Percentiles rank a stretch among this genome's conserved stretches.
Evolutionary conservation across 352 stramenopile genomes (phyloP).

Genomic region (Blastocystis sp.): DNA sequence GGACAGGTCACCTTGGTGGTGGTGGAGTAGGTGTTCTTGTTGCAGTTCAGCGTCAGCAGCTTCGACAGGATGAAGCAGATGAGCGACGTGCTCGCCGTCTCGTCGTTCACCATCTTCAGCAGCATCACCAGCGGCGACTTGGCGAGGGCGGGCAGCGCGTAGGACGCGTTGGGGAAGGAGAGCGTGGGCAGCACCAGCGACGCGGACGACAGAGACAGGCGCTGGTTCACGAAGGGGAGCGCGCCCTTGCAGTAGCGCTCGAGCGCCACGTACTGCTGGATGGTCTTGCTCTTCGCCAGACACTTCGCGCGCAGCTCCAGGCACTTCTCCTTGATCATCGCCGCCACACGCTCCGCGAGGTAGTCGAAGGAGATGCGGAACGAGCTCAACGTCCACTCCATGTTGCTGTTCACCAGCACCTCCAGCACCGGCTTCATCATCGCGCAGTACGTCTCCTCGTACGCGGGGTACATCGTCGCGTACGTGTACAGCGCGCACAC

Average conservation of each 20-base stretch:
- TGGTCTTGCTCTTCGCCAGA: neutral
- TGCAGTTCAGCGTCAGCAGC: neutral
- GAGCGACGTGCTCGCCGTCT: neutral
- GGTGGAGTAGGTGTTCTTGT: neutral
- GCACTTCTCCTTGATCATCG: neutral
- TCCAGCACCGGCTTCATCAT: slow-evolving; percentile 52
- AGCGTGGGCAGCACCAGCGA: neutral
- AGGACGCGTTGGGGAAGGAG: neutral
- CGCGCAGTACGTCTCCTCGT: slow-evolving; percentile 11
- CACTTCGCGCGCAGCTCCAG: neutral
- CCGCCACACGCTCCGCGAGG: neutral
- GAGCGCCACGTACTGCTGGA: neutral
- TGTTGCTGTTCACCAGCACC: slow-evolving; percentile 37
- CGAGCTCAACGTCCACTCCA: neutral
- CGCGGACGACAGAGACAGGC: neutral
- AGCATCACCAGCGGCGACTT: neutral
- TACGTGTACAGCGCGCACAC: slow-evolving; percentile 6
- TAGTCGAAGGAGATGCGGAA: neutral
- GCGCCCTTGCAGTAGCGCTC: neutral
- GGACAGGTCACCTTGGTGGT: neutral
- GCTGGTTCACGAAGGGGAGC: neutral
- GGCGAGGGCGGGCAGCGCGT: neutral
- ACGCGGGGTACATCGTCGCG: slow-evolving; percentile 32
- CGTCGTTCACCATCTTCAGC: slow-evolving; percentile 46
- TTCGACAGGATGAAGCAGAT: neutral